Base-by-base conservation (phyloP, 2,329 filamentous ascomycete species). In the Fusarium torreyae region DNA sequence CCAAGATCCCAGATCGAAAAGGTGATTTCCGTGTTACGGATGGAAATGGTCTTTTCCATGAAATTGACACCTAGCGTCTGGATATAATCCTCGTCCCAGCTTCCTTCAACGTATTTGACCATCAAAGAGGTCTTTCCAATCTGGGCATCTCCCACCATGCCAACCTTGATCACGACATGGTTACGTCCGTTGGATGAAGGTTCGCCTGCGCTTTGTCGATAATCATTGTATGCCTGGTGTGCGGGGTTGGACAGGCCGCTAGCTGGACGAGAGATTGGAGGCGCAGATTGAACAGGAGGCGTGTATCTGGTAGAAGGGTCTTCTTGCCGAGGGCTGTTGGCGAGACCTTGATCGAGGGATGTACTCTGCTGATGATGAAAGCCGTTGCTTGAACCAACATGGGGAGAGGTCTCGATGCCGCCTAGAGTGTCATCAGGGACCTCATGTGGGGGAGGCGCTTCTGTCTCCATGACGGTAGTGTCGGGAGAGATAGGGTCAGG, bases 31-130 rank as follows among this genome's bases (percentile, higher is more conserved):
- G 96, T 99, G 82, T 99, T 99, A 67, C 96, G 92, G 81, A 99
- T 99, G 68, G 94, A 97, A 78, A 99, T 99, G 36, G 96, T 99
- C 87, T 99, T 99, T 81, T 99, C 96, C 96, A 99, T 99, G 82
- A 99, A 99, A 81, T 99, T 99, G 81, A 99, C 96, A 72, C 96
- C 96, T 44, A 99, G 84, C 22, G 96, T 99, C 83, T 99, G 96
- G 77, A 99, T 99, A 81, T 99, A 99, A 80, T 99, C 96, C 83
- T 99, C 96, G 80, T 99, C 96, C 94, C 96, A 99, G 81, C 94
- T 98, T 63, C 96, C 96, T 83, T 99, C 96, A 57, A 99, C 96
- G 78, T 99, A 99, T 81, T 99, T 99, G 77, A 99, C 96, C 96
- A 99, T 99, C 78, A 99, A 83, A 70, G 94, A 98, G 18, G 96